Evolutionary conservation across 306 rosid genomes (phyloP).

Genomic region (Sphenostylis stenocarpa): DNA sequence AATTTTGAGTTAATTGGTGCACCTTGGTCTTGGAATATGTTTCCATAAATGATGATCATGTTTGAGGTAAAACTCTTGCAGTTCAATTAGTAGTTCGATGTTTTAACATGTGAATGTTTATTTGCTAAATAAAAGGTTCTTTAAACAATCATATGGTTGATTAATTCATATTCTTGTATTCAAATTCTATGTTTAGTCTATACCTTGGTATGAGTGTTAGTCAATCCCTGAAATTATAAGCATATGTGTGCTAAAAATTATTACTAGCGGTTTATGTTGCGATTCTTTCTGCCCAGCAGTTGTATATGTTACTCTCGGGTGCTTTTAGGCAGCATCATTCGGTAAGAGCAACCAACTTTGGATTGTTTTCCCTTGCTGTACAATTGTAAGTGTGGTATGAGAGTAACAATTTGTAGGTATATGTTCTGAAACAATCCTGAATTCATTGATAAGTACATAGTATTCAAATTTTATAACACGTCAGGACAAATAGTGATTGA

Average conservation of each 20-base stretch:
- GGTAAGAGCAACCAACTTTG: neutral
- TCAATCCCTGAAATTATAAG: neutral
- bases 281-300: neutral
- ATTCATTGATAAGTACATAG: neutral
- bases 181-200: slow-evolving; percentile 7
- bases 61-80: slow-evolving; percentile 34
- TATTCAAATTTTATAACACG: neutral
- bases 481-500: neutral
- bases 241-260: neutral
- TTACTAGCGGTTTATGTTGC: neutral
- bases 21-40: slow-evolving; percentile 18
- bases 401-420: neutral
- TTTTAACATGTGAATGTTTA: slow-evolving; percentile 29
- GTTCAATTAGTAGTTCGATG: slow-evolving; percentile 18
- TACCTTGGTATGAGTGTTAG: neutral
- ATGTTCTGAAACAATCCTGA: neutral
- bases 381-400: neutral
- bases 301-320: too few species aligned
- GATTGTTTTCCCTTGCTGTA: neutral
- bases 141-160: slow-evolving; percentile 14
- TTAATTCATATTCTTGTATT: slow-evolving; percentile 8
- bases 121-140: slow-evolving; percentile 35
- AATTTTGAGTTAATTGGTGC: slow-evolving; percentile 24
- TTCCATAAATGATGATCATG: slow-evolving; percentile 4
- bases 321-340: neutral